Percentiles rank a stretch among this genome's conserved stretches.
phyloP scores from a whole-genome alignment of 108 stramenopile species.

The Cyclotella baltica region DNA sequence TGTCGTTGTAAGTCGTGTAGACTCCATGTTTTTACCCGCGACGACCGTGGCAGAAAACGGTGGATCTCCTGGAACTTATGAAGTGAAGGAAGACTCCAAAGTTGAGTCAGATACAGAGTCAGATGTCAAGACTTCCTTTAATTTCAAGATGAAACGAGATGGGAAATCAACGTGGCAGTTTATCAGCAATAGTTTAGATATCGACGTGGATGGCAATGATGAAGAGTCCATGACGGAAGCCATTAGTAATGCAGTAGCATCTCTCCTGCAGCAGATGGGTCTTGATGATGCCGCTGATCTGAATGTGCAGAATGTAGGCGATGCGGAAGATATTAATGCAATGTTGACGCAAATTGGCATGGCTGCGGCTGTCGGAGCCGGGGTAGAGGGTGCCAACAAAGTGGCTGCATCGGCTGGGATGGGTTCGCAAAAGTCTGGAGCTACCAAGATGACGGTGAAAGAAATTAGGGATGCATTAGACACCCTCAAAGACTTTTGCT shows the following conservation, averaged over 20 bases:
- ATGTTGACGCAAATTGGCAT: conserved; percentile 24
- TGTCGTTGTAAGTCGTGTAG: conserved; percentile 54
- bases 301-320: conserved; percentile 6
- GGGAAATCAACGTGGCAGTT: neutral
- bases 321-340: conserved; percentile 4
- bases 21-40: conserved; percentile 74
- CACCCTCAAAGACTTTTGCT: conserved; percentile 63
- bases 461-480: conserved; percentile 29
- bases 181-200: conserved; percentile 23
- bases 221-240: conserved; percentile 9
- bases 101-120: neutral
- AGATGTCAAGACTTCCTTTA: neutral
- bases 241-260: conserved; percentile 18
- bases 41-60: conserved; percentile 22
- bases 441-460: conserved; percentile 7
- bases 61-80: neutral
- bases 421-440: neutral
- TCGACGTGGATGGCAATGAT: neutral
- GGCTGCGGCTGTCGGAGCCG: conserved; percentile 44
- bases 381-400: conserved; percentile 11
- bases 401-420: conserved; percentile 7
- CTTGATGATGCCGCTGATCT: conserved; percentile 16
- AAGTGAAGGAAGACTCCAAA: neutral
- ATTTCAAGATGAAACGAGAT: neutral
- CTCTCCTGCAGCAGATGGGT: conserved; percentile 25